Evolutionary conservation across 73 alveolate genomes (phyloP).

Genomic region (Paraurostyla sp.): DNA sequence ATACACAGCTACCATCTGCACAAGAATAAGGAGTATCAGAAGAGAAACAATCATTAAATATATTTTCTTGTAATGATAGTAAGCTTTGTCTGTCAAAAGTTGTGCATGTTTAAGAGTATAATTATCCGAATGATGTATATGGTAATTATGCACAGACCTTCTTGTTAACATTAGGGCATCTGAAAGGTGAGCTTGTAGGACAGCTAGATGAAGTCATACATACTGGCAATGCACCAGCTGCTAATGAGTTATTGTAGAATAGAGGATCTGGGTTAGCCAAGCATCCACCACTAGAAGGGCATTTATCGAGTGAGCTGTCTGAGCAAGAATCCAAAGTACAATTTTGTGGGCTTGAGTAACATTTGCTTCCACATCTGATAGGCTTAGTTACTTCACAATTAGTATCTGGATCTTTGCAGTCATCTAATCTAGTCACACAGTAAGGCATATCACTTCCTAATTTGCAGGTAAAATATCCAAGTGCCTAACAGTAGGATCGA

Average conservation of each 20-base stretch:
- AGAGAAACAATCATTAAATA: slow-evolving; percentile 39
- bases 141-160: slow-evolving; percentile 3
- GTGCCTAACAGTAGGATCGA: slow-evolving; percentile 1
- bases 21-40: slow-evolving; percentile 74
- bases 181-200: not conserved
- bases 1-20: slow-evolving; percentile 73
- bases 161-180: slow-evolving; percentile 20
- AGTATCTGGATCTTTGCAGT: slow-evolving; percentile 18
- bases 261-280: not conserved
- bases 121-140: not conserved
- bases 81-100: slow-evolving; percentile 6
- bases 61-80: not conserved
- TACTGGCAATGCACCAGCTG: not conserved
- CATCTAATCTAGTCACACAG: slow-evolving; percentile 31
- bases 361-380: slow-evolving; percentile 33
- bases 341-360: slow-evolving; percentile 19
- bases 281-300: not conserved
- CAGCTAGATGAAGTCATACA: slow-evolving; percentile 2
- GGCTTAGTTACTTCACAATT: slow-evolving; percentile 21
- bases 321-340: slow-evolving; percentile 1
- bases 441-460: slow-evolving; percentile 25
- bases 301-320: not conserved
- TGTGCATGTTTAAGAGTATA: not conserved
- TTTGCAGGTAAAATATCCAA: slow-evolving; percentile 17
- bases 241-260: not conserved